Conservation (phyloP, 176 grass and related monocot genomes). For the Zoysia japonica region DNA sequence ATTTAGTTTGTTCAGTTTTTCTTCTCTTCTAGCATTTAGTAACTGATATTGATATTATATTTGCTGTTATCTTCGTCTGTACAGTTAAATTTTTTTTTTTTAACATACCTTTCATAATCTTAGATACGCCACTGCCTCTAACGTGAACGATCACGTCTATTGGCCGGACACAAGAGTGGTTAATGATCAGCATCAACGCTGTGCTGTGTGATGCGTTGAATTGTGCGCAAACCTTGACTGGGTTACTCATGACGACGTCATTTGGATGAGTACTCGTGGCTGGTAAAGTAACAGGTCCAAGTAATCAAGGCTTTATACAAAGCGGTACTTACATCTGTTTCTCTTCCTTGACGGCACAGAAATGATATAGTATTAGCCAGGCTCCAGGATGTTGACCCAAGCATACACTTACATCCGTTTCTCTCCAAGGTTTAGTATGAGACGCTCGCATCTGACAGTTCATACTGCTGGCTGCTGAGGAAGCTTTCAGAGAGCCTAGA, state of each 20-base stretch:
- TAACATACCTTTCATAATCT: no score
- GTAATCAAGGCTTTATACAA: background rate
- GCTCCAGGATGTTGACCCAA: background rate
- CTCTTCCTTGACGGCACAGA: background rate
- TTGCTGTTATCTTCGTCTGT: no score
- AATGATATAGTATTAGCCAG: no score
- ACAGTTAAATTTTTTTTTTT: no score
- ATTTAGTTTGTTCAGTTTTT: no score
- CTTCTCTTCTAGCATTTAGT: no score
- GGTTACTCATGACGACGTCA: slow-evolving; percentile 22
- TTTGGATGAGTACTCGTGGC: background rate
- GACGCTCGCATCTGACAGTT: background rate
- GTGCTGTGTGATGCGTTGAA: no score
- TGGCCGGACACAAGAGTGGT: background rate
- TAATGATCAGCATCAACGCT: no score
- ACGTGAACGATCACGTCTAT: background rate
- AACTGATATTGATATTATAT: no score
- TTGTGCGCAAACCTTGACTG: slow-evolving; percentile 7
- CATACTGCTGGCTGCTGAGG: background rate
- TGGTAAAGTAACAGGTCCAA: background rate
- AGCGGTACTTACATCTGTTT: background rate
- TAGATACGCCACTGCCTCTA: background rate
- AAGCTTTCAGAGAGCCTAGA: background rate
- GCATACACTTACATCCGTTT: background rate
- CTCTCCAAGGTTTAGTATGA: background rate